phyloP scores from a whole-genome alignment of 495 filamentous ascomycete species.

The Friedmanniomyces endolithicus region DNA sequence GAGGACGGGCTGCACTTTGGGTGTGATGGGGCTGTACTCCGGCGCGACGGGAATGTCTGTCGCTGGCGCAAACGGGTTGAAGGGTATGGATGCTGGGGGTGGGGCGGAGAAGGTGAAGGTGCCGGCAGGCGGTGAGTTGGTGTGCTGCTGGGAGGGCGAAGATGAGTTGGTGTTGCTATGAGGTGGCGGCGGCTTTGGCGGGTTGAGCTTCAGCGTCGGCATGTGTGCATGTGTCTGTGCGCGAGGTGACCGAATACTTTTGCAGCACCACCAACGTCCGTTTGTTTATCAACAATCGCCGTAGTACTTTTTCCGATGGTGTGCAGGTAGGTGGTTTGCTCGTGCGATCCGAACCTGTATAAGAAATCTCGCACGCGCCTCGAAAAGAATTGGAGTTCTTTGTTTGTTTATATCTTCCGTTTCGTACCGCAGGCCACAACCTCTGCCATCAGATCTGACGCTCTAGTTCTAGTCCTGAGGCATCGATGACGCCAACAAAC shows the following conservation, averaged over 20 bases:
- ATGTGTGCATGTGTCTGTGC: conserved; percentile 9
- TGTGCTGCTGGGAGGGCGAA: not conserved
- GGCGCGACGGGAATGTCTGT: conserved; percentile 7
- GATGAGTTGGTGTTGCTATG: conserved; percentile 1
- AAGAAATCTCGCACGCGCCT: not conserved
- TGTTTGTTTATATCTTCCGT: too few species aligned
- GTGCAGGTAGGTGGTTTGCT: not conserved
- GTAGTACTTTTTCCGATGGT: too few species aligned
- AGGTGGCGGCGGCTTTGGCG: not conserved
- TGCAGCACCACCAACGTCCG: too few species aligned
- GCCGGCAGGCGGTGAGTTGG: not conserved
- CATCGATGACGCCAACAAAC: too few species aligned
- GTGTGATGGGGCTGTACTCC: conserved; percentile 17
- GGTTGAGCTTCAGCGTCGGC: conserved; percentile 5
- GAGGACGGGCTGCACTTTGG: conserved; percentile 14
- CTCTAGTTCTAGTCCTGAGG: too few species aligned
- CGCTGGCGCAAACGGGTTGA: not conserved
- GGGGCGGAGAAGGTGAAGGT: conserved; percentile 8
- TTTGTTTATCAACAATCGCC: too few species aligned
- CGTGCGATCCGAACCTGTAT: not conserved
- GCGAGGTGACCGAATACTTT: too few species aligned
- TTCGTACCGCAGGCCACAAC: too few species aligned
- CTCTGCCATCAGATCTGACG: too few species aligned
- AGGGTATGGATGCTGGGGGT: not conserved
- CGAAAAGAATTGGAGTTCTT: too few species aligned